Base-by-base conservation (phyloP, 2,329 filamentous ascomycete genomes). In the Emmonsiellopsis sp. region DNA sequence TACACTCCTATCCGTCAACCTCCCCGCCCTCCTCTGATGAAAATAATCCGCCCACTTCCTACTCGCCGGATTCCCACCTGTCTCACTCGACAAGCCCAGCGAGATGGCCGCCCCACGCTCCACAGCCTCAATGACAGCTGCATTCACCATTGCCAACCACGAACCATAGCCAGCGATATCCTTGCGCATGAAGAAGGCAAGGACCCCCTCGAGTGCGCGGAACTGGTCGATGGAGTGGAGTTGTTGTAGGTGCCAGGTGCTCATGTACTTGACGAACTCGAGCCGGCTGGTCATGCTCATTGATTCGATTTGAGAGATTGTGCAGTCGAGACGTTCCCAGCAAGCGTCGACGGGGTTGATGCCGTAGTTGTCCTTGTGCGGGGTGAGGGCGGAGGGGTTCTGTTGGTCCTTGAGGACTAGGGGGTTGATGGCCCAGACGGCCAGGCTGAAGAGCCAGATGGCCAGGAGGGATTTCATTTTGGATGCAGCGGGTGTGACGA, bases 81-180 rank as follows among this genome's bases (percentile, higher is more conserved):
- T 56, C 15, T 50, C 42, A 5, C 50, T 50, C 11, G 58, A 57
- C 35, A 57, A 15, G 5, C 55, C 54, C 16, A 61, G 42, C 5
- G 59, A 50, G 32, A 60, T 58, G 10, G 59, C 59, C 9, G 54
- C 58, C 8, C 59, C 59, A 2, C 56, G 50, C 37, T 59, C 50
- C 6, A 61, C 53, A 7, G 54, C 56, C 41, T 61, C 59, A 7
- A 61, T 15, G 6, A 52, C 53, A 26, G 54, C 59, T 10, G 61
- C 59, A 50, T 63, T 56, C 44, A 63, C 56, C 44, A 57, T 51
- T 10, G 59, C 61, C 41, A 64, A 53, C 59, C 58, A 62, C 4
- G 57, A 58, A 8, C 58, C 57, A 10, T 38, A 46, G 11, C 31
- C 48, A 44, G 55, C 62, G n/a, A 61, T 51, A 15, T 56, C 52